Evolutionary conservation across 305 asterid species (phyloP).

Genomic region (Fraxinus platypoda): DNA sequence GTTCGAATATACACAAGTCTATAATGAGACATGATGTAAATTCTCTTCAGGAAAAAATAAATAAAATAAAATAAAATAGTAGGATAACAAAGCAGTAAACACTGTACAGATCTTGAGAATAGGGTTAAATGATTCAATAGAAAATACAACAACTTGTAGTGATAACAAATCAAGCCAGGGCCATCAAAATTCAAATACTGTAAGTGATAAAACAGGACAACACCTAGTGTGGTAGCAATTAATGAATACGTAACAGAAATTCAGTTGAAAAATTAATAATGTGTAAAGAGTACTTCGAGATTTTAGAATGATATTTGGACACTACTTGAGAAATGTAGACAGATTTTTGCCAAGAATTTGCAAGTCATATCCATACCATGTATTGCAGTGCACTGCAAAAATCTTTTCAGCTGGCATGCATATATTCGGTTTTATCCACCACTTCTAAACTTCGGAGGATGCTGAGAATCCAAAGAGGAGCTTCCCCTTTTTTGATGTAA

Average conservation of each 20-base stretch:
- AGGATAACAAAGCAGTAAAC: not conserved
- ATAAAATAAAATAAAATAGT: too few species aligned
- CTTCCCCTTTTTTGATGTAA: not conserved
- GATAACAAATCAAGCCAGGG: not conserved
- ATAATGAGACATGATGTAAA: not conserved
- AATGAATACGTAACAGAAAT: not conserved
- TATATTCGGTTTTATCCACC: not conserved
- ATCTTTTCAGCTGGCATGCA: not conserved
- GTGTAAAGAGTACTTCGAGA: not conserved
- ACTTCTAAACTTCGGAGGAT: not conserved
- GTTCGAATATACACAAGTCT: not conserved
- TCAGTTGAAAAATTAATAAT: not conserved
- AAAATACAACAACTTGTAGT: not conserved
- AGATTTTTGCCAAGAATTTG: not conserved
- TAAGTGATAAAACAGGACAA: not conserved
- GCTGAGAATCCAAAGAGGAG: not conserved
- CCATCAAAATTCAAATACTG: not conserved
- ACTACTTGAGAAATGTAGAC: not conserved
- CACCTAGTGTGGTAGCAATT: not conserved
- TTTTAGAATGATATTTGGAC: not conserved
- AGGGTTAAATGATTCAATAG: not conserved
- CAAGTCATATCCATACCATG: not conserved
- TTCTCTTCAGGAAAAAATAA: not conserved
- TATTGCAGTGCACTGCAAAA: not conserved
- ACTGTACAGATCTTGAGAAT: not conserved